Base-by-base conservation (phyloP, 2,329 filamentous ascomycete species). In the Chalaropsis thielavioides region DNA sequence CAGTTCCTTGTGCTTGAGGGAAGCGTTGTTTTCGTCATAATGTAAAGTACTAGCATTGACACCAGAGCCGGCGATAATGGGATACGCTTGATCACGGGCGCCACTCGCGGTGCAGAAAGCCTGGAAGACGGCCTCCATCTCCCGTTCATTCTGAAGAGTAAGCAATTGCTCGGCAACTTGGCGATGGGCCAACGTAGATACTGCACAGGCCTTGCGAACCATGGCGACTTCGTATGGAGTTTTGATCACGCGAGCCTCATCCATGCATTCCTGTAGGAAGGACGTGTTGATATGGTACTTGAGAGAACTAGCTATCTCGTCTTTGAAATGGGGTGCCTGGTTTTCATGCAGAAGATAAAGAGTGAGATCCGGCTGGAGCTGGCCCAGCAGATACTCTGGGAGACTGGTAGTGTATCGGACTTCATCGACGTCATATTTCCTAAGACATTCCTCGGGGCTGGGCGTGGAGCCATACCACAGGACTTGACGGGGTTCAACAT, bases 41-140 rank as follows among this genome's bases (percentile, higher is more conserved):
- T 99, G 94, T 49, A 97, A 78, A 0, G 89, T 92, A 15, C 88
- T 85, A 5, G 88, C 91, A 71, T 94, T 94, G n/a, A 79, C 72
- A 0, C 92, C 92, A 1, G 88, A 84, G 1, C 89, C 92, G 58
- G 89, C 90, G 70, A 99, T 96, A n/a, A 91, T 83, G 59, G 86
- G 83, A 73, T 99, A 99, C 0, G 92, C 86, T 76, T 95, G 89
- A 62, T 83, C 78, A 68, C 87, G 88, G 2, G 89, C 87, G 68
- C 88, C 88, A 63, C 81, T 79, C 7, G 86, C 81, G 61, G 89
- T 84, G 73, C 90, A 96, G 24, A 83, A 82, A 41, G 83, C 81
- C 27, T 86, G 77, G 72, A 95, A 95, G 11, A 86, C 77, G 54
- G 88, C 90, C 72, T 96, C 88, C 31, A 96, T 81, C 69, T 96